These are phyloP conservation scores for Neodidymelliopsis sp. DNA, from an alignment of 2,329 filamentous ascomycete genomes.

Conservation along the genomic window DNA sequence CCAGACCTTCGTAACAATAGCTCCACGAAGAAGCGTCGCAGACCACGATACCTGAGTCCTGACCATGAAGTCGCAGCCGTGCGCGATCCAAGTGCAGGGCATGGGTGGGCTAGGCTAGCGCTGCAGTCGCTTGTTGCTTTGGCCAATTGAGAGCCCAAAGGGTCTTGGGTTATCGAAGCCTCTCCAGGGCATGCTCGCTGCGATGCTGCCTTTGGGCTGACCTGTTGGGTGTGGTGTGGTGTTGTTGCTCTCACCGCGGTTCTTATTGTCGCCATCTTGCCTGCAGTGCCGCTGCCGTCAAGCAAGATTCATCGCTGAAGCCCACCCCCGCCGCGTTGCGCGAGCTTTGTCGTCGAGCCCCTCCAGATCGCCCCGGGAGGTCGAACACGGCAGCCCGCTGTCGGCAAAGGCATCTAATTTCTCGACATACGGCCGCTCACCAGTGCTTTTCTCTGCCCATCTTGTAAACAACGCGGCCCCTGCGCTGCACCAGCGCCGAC, in stretches of 20 bases:
- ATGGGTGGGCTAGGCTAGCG: constrained; percentile 12
- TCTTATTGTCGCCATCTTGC: constrained; percentile 4
- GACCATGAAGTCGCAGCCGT: constrained; percentile 18
- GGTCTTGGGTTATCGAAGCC: constrained; percentile 13
- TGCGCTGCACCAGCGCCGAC: constrained; percentile 23
- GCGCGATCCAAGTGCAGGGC: constrained; percentile 23
- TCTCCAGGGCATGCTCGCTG: constrained; percentile 11
- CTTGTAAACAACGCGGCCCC: constrained; percentile 19
- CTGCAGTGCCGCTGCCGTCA: not conserved
- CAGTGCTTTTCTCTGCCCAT: constrained; percentile 7
- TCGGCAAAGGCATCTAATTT: constrained; percentile 40
- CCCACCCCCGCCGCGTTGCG: constrained; percentile 12
- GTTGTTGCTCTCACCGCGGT: not conserved
- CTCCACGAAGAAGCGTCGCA: not conserved
- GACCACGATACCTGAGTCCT: constrained; percentile 20
- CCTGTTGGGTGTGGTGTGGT: constrained; percentile 17
- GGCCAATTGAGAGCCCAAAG: constrained; percentile 26
- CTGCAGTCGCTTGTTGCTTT: constrained; percentile 6
- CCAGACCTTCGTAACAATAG: no score
- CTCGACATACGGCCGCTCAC: constrained; percentile 23
- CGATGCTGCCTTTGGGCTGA: constrained; percentile 19
- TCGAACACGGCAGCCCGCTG: constrained; percentile 31
- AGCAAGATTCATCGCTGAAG: constrained; percentile 4
- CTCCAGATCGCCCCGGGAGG: constrained; percentile 28
- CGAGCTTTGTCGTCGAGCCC: constrained; percentile 22